phyloP scores from a whole-genome alignment of 306 rosid species.

The Ceratonia siliqua region DNA sequence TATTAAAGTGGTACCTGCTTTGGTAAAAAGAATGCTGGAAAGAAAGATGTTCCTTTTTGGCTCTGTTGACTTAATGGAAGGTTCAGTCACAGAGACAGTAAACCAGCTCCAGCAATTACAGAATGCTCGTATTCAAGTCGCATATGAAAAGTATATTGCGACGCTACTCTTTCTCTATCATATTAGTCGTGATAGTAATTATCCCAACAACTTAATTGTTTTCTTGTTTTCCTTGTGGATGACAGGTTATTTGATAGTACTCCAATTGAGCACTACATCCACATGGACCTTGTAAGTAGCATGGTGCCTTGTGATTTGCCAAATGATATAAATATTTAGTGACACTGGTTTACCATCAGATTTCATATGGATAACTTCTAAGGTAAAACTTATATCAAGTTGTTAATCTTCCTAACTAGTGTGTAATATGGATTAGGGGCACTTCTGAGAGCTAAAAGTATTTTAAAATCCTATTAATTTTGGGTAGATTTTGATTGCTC shows the following conservation, averaged over 20 bases:
- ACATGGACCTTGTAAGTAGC: slow-evolving; percentile 76
- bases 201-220: slow-evolving; percentile 11
- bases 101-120: slow-evolving; percentile 74
- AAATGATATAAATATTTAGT: slow-evolving; percentile 3
- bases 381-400: background rate
- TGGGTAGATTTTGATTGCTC: background rate
- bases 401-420: background rate
- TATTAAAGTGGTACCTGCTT: slow-evolving; percentile 48
- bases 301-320: slow-evolving; percentile 10
- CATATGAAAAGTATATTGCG: slow-evolving; percentile 56
- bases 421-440: background rate
- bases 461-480: background rate
- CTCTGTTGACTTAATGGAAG: slow-evolving; percentile 62
- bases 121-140: slow-evolving; percentile 63
- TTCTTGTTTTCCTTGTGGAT: slow-evolving; percentile 33
- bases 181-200: slow-evolving; percentile 13
- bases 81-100: slow-evolving; percentile 59
- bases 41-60: slow-evolving; percentile 76
- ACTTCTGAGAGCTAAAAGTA: background rate
- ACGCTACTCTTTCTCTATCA: background rate
- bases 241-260: slow-evolving; percentile 61
- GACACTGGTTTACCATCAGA: background rate
- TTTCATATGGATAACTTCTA: background rate
- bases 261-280: slow-evolving; percentile 50
- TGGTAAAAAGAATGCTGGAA: slow-evolving; percentile 75